Conservation (phyloP, 495 filamentous ascomycete species). For the Entonaema liquescens region DNA sequence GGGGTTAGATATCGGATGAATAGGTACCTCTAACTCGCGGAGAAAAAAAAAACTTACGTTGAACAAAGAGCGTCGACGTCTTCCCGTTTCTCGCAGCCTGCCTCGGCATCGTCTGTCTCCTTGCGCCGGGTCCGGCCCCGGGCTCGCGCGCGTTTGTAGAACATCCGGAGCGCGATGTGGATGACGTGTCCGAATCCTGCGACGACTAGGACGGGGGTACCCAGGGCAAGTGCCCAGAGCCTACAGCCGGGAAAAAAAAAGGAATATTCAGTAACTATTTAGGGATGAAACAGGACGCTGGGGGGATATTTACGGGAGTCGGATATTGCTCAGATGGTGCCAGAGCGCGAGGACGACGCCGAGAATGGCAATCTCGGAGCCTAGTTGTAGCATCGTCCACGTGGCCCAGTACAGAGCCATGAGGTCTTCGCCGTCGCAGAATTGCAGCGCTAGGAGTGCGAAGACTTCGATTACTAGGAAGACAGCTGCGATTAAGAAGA, state of each 20-base stretch:
- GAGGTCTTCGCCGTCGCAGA: conserved; percentile 60
- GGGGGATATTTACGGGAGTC: conserved; percentile 49
- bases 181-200: conserved; percentile 54
- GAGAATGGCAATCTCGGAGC: conserved; percentile 58
- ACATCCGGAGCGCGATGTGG: conserved; percentile 36
- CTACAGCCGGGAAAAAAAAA: conserved; percentile 18
- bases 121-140: not conserved
- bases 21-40: too few species aligned
- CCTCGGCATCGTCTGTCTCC: not conserved
- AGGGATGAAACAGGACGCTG: not conserved
- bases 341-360: conserved; percentile 54
- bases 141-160: conserved; percentile 24
- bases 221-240: conserved; percentile 57
- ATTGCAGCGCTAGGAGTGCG: conserved; percentile 53
- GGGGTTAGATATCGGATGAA: not conserved
- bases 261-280: not conserved
- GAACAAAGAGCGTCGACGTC: not conserved
- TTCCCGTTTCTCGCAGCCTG: conserved; percentile 8
- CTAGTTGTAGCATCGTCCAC: conserved; percentile 58
- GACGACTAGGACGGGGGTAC: conserved; percentile 60
- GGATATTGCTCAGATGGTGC: conserved; percentile 49
- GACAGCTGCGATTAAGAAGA: conserved; percentile 48
- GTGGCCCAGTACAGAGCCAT: conserved; percentile 59
- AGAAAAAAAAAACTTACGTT: not conserved
- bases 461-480: conserved; percentile 55